These are phyloP conservation scores for Suillus brevipes DNA, from an alignment of 768 basidiomycete genomes.

Conservation along the genomic window DNA sequence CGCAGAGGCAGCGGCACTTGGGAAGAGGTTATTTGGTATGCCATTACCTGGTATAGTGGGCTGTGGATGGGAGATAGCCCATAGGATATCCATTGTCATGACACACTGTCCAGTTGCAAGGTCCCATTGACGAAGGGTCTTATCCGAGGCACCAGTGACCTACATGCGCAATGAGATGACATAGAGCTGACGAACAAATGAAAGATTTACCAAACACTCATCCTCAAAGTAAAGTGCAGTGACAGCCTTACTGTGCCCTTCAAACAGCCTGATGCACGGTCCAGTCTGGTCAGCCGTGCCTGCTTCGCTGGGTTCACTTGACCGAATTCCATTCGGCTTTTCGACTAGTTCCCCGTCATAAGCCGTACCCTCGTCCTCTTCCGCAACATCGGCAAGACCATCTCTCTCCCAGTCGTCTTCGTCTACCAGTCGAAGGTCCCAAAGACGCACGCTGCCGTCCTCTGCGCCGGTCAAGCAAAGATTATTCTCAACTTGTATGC, in stretches of 20 bases:
- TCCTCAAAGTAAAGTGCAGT: slow-evolving; percentile 96
- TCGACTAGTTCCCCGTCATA: slow-evolving; percentile 40
- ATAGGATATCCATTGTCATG: slow-evolving; percentile 99
- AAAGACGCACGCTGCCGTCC: slow-evolving; percentile 82
- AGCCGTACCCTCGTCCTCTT: slow-evolving; percentile 51
- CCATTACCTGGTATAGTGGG: slow-evolving; percentile 40
- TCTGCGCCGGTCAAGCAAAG: slow-evolving; percentile 89
- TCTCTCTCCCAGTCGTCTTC: slow-evolving; percentile 63
- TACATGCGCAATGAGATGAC: slow-evolving; percentile 34
- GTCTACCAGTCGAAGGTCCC: slow-evolving; percentile 88
- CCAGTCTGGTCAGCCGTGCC: slow-evolving; percentile 43
- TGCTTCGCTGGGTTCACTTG: slow-evolving; percentile 38
- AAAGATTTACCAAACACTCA: slow-evolving; percentile 72
- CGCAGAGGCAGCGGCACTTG: slow-evolving; percentile 53
- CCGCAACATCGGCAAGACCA: slow-evolving; percentile 60
- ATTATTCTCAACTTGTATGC: slow-evolving; percentile 89
- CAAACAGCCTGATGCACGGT: slow-evolving; percentile 68
- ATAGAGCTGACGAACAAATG: slow-evolving; percentile 1
- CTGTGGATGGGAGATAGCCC: slow-evolving; percentile 95
- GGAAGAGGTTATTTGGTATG: slow-evolving; percentile 47
- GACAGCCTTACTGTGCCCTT: slow-evolving; percentile 92
- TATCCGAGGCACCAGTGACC: slow-evolving; percentile 98
- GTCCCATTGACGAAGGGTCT: slow-evolving; percentile 98
- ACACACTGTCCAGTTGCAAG: slow-evolving; percentile 96
- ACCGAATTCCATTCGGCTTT: slow-evolving; percentile 42